A percentile compares a stretch with the other conserved stretches of the same genome.
Evolutionary conservation across 768 basidiomycete genomes (phyloP).

Genomic region (Kwoniella botswanensis): DNA sequence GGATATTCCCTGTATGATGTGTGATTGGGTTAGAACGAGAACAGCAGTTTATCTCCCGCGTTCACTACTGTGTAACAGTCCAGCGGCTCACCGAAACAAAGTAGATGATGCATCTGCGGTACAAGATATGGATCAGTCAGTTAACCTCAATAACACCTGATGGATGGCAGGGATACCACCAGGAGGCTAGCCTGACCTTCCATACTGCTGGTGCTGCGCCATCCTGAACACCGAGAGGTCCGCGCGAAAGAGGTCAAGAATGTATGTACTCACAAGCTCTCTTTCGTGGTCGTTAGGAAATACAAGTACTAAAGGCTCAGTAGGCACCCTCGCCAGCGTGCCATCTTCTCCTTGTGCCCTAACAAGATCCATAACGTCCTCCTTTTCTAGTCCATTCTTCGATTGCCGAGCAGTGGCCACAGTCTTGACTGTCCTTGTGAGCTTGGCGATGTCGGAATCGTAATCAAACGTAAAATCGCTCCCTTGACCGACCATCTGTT

Average conservation of each 20-base stretch:
- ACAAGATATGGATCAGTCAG: no score
- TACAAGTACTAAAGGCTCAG: background rate
- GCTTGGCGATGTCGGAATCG: background rate
- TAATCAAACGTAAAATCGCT: conserved; percentile 6
- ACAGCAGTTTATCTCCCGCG: no score
- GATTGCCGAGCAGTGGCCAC: background rate
- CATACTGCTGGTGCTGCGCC: no score
- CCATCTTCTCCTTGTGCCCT: background rate
- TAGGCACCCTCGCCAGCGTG: conserved; percentile 6
- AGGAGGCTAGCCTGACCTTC: no score
- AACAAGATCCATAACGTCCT: background rate
- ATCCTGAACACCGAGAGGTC: no score
- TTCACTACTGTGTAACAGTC: no score
- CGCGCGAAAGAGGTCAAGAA: background rate
- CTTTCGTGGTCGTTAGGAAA: conserved; percentile 10
- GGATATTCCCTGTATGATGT: conserved; percentile 15
- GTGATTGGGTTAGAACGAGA: background rate
- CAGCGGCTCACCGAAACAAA: no score
- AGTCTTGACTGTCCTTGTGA: background rate
- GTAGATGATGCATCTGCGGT: no score
- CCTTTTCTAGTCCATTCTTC: background rate
- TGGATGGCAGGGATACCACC: no score
- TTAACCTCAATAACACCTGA: no score
- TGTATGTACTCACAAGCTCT: conserved; percentile 4
- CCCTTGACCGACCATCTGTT: conserved; percentile 1